Base-by-base conservation (phyloP, 2,329 filamentous ascomycete species). In the Tolypocladium inflatum region DNA sequence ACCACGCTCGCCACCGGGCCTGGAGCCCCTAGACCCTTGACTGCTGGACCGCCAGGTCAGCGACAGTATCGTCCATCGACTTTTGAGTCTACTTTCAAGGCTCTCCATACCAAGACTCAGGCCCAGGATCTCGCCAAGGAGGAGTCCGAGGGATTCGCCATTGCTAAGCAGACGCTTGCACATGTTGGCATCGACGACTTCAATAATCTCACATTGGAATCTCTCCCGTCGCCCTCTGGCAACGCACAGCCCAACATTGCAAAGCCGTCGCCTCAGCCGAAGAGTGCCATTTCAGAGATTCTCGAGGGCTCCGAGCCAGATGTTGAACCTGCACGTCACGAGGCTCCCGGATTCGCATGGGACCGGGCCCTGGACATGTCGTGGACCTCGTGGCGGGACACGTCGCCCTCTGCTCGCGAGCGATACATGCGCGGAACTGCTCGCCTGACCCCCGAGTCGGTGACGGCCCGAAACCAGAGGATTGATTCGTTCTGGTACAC, bases 31-130 rank as follows among this genome's bases (percentile, higher is more conserved):
- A 73, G 69, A 26, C 80, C 80, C 11, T 64, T 83, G 61, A 82
- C 78, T 23, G 80, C 80, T 35, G 80, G 80, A 2, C 80, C 80
- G 48, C 80, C 80, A 15, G 80, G 80, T 23, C 77, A 79, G 59
- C 76, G 80, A 48, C 78, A 79, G 58, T 76, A 76, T 62, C 76
- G 72, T 23, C 70, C 77, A n/a, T 71, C 73, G 30, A 73, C 73
- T 2, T 70, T 77, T 39, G 76, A 80, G 35, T 66, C 68, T 10
- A 69, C 70, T 2, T 66, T 73, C 58, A 74, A 70, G 57, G 65
- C 70, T 38, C 65, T 71, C 38, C 68, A 69, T 19, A 66, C 67
- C 30, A 64, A 66, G 37, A n/a, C 53, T 4, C 60, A 57, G 21
- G 30, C 61, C 9, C 67, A 70, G 43, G 65, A 61, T 7, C 61